Evolutionary conservation across 2,329 filamentous ascomycete genomes (phyloP), one percentile per base, ranked within the genome.

Genomic region (Colletotrichum sp.): DNA sequence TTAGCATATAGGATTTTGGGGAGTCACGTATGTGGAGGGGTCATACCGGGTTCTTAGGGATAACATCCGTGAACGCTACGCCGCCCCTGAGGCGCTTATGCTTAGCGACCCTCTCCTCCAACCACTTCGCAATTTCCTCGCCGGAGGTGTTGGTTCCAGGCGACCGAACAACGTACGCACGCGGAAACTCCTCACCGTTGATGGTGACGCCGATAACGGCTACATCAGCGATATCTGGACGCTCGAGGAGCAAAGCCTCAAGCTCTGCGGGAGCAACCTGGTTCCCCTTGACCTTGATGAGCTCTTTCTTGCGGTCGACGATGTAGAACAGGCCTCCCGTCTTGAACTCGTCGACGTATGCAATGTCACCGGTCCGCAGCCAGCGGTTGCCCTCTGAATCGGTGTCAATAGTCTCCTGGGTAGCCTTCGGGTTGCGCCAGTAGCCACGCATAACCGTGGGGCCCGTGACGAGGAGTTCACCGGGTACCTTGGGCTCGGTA

Each of bases 391-490:
- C 89, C 75, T 88, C 85, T 3, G 81, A 76, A 76, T 90, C 89
- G 7, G 83, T 79, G 36, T 86, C 83, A 4, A 89, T 79, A 1
- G 93, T 92, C 60, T 92, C 90, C 15, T 84, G 84, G 1, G 95
- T 96, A 3, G 94, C 94, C 59, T 91, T 87, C 0, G 91, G 89
- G 76, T 93, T 95, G 59, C 89, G 87, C 93, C 94, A 96, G 84
- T 98, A 98, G 7, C 94, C 93, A 76, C 91, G 92, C 90, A 95
- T 93, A 60, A 96, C 86, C 39, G 92, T 95, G 4, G 94, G 95
- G 0, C 91, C 94, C 1, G 90, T 88, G 7, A 96, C 87, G 91
- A 93, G 95, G 24, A 97, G 86, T 84, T 96, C 94, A 34, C 95
- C 95, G 5, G 89, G 87, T 80, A 92, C 85, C 63, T 89, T 88